Base-by-base conservation (phyloP, 2,329 filamentous ascomycete genomes). In the Diaporthe destruens region DNA sequence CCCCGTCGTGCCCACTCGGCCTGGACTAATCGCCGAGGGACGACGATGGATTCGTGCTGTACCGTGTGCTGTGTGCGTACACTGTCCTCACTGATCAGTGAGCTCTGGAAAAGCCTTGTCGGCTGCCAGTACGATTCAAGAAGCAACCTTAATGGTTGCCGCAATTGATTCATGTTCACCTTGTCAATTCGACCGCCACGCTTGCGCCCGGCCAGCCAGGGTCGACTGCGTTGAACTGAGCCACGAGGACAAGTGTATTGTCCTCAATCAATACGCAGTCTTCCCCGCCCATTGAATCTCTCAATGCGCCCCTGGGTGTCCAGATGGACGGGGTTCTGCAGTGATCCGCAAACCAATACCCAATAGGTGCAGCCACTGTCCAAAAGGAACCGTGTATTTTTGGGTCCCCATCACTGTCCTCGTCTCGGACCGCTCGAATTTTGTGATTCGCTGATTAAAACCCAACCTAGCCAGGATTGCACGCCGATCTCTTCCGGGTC, bases 401-500 rank as follows among this genome's bases (percentile, higher is more conserved):
- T 39, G 44, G 54, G 36, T 32, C 44, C 29, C 4, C 39, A 36
- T 68, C 59, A 59, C 49, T 63, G 54, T 57, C 63, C 61, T 51
- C 47, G n/a, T 39, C 47, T 53, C 55, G 59, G 55, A 56, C 53
- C 32, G 61, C 70, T 61, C 63, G 63, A 73, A 71, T 73, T 73
- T 63, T 69, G 55, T 73, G 72, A 73, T 73, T 73, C 59, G 72
- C 36, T 51, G 69, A 73, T 68, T 69, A 71, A 73, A 55, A 39
- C 39, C 49, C 36, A 61, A 65, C 44, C 61, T 63, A 69, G 34
- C 55, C 47, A 68, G 69, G 61, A 68, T 68, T 3, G 29, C 54
- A 49, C 36, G 72, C 54, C 69, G 53, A 63, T 56, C 47, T 34
- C 72, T 57, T 42, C 67, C 57, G 34, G 49, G 36, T 5, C 25